phyloP scores from a whole-genome alignment of 352 stramenopile genomes.

The Globisporangium parvum region DNA sequence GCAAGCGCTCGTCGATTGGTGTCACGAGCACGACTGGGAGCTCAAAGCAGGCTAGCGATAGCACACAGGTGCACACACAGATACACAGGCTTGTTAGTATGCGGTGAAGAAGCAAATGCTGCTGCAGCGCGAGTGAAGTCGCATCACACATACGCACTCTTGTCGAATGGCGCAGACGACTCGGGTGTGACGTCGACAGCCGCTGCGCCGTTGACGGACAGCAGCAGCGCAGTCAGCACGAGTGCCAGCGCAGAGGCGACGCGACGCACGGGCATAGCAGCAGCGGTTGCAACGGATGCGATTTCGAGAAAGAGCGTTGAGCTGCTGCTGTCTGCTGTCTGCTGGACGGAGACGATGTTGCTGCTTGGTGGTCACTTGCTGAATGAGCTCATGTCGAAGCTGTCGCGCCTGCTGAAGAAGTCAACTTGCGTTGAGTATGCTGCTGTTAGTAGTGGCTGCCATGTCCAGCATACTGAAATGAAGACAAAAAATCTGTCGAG shows the following conservation, averaged over 20 bases:
- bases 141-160: constrained; percentile 3
- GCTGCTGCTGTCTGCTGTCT: too few relatives aligned
- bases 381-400: too few relatives aligned
- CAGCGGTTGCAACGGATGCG: too few relatives aligned
- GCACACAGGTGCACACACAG: not conserved
- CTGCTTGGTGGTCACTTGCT: too few relatives aligned
- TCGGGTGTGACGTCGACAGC: not conserved
- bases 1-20: constrained; percentile 47
- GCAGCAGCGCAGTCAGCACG: too few relatives aligned
- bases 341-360: too few relatives aligned
- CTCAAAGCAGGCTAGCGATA: constrained; percentile 46
- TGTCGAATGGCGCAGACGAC: constrained; percentile 5
- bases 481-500: too few relatives aligned
- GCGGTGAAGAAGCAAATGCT: not conserved
- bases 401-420: too few relatives aligned
- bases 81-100: not conserved
- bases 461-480: too few relatives aligned
- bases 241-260: not conserved
- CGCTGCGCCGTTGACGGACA: not conserved
- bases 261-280: not conserved
- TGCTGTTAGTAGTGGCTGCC: too few relatives aligned
- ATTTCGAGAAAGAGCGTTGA: too few relatives aligned
- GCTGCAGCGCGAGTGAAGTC: not conserved
- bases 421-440: too few relatives aligned
- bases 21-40: constrained; percentile 64